Base-by-base conservation (phyloP, 2,329 filamentous ascomycete species). In the Ceratocystis smalleyi region DNA sequence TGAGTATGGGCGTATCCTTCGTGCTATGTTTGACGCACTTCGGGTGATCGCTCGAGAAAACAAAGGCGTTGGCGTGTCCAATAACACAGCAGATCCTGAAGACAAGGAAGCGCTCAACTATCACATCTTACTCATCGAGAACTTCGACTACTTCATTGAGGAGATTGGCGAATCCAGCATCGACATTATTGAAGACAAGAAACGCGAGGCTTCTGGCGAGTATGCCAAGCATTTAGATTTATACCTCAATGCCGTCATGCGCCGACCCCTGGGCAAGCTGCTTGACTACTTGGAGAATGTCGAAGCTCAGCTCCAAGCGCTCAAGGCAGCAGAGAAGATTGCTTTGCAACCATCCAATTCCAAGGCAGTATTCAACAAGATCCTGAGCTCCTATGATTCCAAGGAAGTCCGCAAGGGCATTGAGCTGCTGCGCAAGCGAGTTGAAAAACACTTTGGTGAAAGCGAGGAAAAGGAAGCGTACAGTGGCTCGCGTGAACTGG, bases 91-190 rank as follows among this genome's bases (percentile, higher is more conserved):
- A 12, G 81, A 84, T 69, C 81, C 81, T 0, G 94, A 97, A 73
- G 94, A 97, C 72, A 97, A 99, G 75, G 91, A 96, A 74, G 89
- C 91, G 4, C 82, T 99, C 67, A 97, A 97, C 76, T 96, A 95
- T 76, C 91, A 97, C 74, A 96, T 99, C 70, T 81, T 97, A 43
- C 81, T 97, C 63, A 97, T 99, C 69, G 92, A 99, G 74, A 99
- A 99, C 74, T 96, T 96, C 91, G 95, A 96, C 72, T 91, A 96
- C 74, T 97, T 95, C 75, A 79, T 94, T 10, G 91, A 97, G 72
- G 91, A 96, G 73, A 87, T 95, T 7, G 62, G 66, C 35, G 89
- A 95, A 69, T 79, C 86, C 17, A 81, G 82, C 45, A 83, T 94
- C 67, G 81, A 87, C 6, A 84, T 95, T 0, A 80, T 97, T 3